Base-by-base conservation (phyloP, 371 early-diverging fungal genomes). In the Apophysomyces sp. region DNA sequence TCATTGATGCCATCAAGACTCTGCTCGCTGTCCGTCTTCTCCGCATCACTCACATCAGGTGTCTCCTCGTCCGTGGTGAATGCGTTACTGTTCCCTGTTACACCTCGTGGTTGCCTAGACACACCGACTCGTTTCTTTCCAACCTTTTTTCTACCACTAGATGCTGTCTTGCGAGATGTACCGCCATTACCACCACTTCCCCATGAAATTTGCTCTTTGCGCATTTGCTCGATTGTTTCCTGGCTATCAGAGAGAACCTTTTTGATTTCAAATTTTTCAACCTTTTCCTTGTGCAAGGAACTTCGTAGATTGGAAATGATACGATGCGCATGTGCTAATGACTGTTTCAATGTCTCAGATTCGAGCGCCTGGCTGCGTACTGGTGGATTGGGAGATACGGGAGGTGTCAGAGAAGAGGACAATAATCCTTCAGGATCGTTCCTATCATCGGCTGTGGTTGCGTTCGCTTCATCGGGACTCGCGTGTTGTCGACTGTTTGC, bases 241-340 rank as follows among this genome's bases (percentile, higher is more conserved):
- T 83, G 78, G 24, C 74, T 68, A 41, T 82, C 80, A 6, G 72
- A 74, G 12, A 82, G 56, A 61, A 80, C 61, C 52, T 80, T 80
- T 31, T 69, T 71, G 2, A 76, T 27, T 57, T 82, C 79, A 12
- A 73, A 65, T 49, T 76, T 75, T 40, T 79, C 82, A 11, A 57
- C 63, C 60, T 66, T 71, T 57, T 71, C 71, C 32, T 63, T 62
- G 21, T 74, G 58, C 18, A 80, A 44, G 1, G 66, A 64, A 15
- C 65, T 63, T 39, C 75, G 59, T 16, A 71, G 39, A 41, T 56
- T 63, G 37, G 63, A 60, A 49, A 71, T 62, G 57, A 66, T 71
- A 1, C 67, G 66, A 39, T 71, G 71, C 0, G 71, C 71, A 37
- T 71, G 71, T 6, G 60, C 61, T 8, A 71, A 57, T 2, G 71